Evolutionary conservation across 805 yeast genomes (phyloP).

Genomic region (Wickerhamiella shivajii): DNA sequence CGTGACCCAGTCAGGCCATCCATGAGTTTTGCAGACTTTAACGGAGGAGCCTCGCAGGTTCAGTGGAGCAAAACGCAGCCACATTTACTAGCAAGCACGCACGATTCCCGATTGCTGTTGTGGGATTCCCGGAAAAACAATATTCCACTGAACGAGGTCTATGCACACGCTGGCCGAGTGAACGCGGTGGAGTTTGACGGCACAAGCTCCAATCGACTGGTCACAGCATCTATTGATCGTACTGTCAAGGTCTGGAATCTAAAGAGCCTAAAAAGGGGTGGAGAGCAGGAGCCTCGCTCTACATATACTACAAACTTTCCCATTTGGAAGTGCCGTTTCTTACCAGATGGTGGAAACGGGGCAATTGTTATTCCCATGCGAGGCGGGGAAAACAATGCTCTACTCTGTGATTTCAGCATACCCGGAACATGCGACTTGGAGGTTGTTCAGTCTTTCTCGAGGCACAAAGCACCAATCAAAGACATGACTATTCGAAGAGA

Average conservation of each 20-base stretch:
- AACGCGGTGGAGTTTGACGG: constrained; percentile 80
- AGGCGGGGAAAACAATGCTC: constrained; percentile 61
- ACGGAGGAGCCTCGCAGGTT: constrained; percentile 88
- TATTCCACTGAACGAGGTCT: constrained; percentile 47
- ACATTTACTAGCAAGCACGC: constrained; percentile 70
- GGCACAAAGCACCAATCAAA: constrained; percentile 71
- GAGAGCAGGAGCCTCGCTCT: constrained; percentile 33
- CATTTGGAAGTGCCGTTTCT: constrained; percentile 70
- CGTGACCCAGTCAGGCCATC: constrained; percentile 60
- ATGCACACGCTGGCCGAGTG: constrained; percentile 73
- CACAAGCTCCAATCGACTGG: constrained; percentile 40
- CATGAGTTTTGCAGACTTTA: constrained; percentile 79
- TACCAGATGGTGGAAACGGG: constrained; percentile 71
- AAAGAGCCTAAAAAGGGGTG: constrained; percentile 20
- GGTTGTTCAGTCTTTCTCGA: constrained; percentile 43
- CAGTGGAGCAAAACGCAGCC: constrained; percentile 79
- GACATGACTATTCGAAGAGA: constrained; percentile 80
- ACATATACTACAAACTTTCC: constrained; percentile 67
- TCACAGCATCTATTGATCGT: constrained; percentile 77
- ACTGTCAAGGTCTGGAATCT: constrained; percentile 76
- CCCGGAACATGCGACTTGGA: neutral
- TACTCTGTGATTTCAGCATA: constrained; percentile 27
- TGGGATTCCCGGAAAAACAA: constrained; percentile 89
- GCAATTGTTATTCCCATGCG: constrained; percentile 83
- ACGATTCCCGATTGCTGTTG: constrained; percentile 60